Conservation (phyloP, 1,284 basidiomycete genomes). For the Tilletia caries region DNA sequence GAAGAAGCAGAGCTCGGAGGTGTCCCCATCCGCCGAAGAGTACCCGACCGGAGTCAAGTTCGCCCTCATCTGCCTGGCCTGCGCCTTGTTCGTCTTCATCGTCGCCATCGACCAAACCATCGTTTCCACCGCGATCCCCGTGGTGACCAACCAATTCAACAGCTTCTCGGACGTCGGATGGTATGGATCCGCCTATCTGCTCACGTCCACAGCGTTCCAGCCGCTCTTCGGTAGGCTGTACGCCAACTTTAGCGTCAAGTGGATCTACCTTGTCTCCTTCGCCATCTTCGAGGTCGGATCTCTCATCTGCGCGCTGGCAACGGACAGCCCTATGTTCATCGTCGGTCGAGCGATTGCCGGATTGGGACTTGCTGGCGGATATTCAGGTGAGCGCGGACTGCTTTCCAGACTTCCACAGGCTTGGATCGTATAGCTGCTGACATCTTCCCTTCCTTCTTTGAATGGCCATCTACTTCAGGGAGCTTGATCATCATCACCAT, state of each 20-base stretch:
- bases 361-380: slow-evolving; percentile 36
- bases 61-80: slow-evolving; percentile 17
- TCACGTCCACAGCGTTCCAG: slow-evolving; percentile 42
- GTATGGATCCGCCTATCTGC: slow-evolving; percentile 39
- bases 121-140: slow-evolving; percentile 40
- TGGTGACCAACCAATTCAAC: slow-evolving; percentile 34
- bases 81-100: slow-evolving; percentile 16
- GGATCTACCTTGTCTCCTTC: slow-evolving; percentile 27
- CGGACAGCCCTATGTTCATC: slow-evolving; percentile 37
- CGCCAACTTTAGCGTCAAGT: slow-evolving; percentile 37
- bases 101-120: slow-evolving; percentile 34
- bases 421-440: too few relatives aligned
- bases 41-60: slow-evolving; percentile 22
- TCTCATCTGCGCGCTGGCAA: slow-evolving; percentile 39
- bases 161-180: slow-evolving; percentile 36
- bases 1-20: too few relatives aligned
- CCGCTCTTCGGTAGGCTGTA: slow-evolving; percentile 39
- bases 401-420: too few relatives aligned
- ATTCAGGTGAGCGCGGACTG: too few relatives aligned
- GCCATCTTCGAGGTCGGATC: slow-evolving; percentile 38
- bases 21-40: neutral
- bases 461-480: too few relatives aligned
- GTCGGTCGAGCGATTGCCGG: slow-evolving; percentile 40
- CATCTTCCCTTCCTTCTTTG: too few relatives aligned
- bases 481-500: slow-evolving; percentile 32